phyloP scores from a whole-genome alignment of 257 asterid species.

The Solanum etuberosum region DNA sequence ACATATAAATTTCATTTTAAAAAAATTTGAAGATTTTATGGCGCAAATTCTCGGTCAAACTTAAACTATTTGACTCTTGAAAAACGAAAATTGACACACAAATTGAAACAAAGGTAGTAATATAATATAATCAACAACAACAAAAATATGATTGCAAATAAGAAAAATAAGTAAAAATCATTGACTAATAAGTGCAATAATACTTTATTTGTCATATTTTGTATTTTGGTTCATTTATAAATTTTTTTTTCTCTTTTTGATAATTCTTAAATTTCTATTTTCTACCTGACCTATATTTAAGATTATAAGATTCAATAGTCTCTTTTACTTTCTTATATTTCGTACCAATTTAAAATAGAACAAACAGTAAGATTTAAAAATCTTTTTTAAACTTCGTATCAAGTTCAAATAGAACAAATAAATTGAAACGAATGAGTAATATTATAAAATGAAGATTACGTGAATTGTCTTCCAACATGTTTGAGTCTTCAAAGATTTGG shows the following conservation, averaged over 20 bases:
- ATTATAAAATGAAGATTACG: background rate
- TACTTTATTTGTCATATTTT: background rate
- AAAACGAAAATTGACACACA: background rate
- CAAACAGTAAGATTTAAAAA: rapidly evolving
- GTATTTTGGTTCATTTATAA: too few species aligned
- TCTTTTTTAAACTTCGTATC: background rate
- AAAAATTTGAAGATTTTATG: too few species aligned
- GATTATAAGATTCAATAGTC: too few species aligned
- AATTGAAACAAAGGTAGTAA: background rate
- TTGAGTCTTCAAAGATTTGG: background rate
- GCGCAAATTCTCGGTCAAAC: rapidly evolving
- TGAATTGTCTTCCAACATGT: background rate
- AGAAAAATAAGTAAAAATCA: background rate
- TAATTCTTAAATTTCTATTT: background rate
- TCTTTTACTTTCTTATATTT: background rate
- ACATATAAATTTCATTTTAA: too few species aligned
- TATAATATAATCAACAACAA: background rate
- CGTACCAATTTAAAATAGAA: background rate
- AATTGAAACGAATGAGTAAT: background rate
- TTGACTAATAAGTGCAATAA: background rate
- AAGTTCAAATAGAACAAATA: rapidly evolving
- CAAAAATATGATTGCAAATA: background rate
- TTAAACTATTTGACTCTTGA: background rate
- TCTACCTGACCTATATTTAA: too few species aligned
- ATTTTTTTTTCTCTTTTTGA: too few species aligned